Conservation (phyloP, 805 yeast genomes). For the Ogataea ganodermae region DNA sequence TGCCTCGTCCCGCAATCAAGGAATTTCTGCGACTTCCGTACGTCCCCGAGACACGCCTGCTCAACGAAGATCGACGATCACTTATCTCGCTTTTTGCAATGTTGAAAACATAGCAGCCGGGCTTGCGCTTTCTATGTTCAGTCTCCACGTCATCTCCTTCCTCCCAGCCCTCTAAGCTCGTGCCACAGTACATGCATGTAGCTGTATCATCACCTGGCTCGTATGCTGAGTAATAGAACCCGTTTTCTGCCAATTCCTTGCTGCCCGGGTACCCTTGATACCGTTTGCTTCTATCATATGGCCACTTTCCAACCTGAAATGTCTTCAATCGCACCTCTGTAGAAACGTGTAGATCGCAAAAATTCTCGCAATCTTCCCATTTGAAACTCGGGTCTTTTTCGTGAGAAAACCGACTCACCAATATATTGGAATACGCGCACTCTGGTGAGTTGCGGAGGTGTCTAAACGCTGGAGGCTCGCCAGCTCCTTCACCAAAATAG, state of each 20-base stretch:
- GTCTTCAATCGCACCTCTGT: conserved; percentile 39
- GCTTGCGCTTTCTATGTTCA: conserved; percentile 53
- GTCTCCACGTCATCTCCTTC: conserved; percentile 58
- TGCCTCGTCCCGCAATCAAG: not conserved
- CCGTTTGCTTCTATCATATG: conserved; percentile 36
- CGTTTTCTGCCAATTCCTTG: conserved; percentile 53
- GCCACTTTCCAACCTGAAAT: conserved; percentile 46
- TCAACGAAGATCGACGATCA: not conserved
- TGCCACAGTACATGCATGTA: conserved; percentile 64
- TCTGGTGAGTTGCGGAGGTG: conserved; percentile 32
- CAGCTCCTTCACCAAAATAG: conserved; percentile 9
- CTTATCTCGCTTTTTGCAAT: not conserved
- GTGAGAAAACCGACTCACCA: conserved; percentile 17
- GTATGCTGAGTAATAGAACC: conserved; percentile 61
- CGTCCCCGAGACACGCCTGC: not conserved
- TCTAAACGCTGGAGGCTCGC: conserved; percentile 23
- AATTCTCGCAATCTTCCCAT: conserved; percentile 25
- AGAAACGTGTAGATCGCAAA: conserved; percentile 40
- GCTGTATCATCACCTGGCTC: conserved; percentile 53
- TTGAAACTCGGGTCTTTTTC: conserved; percentile 19
- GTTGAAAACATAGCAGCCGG: conserved; percentile 43
- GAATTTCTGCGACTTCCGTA: conserved; percentile 4
- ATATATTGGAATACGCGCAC: conserved; percentile 26
- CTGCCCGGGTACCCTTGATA: conserved; percentile 41
- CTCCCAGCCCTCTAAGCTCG: conserved; percentile 73